Conservation (phyloP, 192 early-diverging fungal genomes). For the Helicostylum pulchrum region DNA sequence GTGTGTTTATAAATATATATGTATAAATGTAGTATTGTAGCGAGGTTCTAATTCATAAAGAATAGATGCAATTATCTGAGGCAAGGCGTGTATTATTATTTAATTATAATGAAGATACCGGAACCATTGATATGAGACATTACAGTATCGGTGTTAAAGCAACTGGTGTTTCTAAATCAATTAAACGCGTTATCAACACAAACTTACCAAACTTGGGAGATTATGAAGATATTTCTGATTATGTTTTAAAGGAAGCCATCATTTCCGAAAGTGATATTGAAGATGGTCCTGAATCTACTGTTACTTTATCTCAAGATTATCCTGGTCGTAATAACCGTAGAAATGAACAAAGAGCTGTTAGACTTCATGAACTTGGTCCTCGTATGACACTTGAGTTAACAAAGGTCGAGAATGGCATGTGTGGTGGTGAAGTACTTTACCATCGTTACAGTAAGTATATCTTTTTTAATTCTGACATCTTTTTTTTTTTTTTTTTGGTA, state of each 20-base stretch:
- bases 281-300: slow-evolving; percentile 83
- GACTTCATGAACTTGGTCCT: slow-evolving; percentile 87
- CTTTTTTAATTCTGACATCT: background rate
- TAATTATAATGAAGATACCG: slow-evolving; percentile 83
- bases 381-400: slow-evolving; percentile 80
- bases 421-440: slow-evolving; percentile 90
- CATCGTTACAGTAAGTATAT: slow-evolving; percentile 71
- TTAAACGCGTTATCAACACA: slow-evolving; percentile 78
- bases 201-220: slow-evolving; percentile 74
- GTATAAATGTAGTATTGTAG: slow-evolving; percentile 20
- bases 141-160: slow-evolving; percentile 86
- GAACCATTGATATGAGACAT: slow-evolving; percentile 89
- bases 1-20: slow-evolving; percentile 1
- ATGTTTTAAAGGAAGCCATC: slow-evolving; percentile 77
- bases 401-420: slow-evolving; percentile 89
- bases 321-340: slow-evolving; percentile 69
- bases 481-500: background rate
- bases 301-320: slow-evolving; percentile 81
- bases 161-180: slow-evolving; percentile 85
- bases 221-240: slow-evolving; percentile 92
- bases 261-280: slow-evolving; percentile 91
- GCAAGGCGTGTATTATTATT: slow-evolving; percentile 90
- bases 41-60: background rate
- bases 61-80: slow-evolving; percentile 82
- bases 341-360: slow-evolving; percentile 81